Base-by-base conservation (phyloP, 208 protist species). In the Leishmania gerbilli region DNA sequence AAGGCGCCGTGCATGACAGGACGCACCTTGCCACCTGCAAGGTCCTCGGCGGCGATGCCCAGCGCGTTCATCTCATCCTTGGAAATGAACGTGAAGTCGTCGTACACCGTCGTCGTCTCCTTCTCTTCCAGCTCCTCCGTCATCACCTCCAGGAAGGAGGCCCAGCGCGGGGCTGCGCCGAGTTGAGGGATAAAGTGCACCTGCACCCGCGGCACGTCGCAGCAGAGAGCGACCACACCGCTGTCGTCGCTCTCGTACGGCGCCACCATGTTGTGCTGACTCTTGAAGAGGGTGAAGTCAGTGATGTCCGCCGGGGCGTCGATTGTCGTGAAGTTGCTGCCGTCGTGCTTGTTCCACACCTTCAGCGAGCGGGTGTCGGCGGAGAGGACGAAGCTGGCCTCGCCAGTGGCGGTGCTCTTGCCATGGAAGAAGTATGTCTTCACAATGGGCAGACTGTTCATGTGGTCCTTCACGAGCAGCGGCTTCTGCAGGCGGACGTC, bases 1-100 rank as follows among this genome's bases (percentile, higher is more conserved):
- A 99, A 99, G 84, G 95, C 99, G 72, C 99, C 99, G 88, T 99
- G 98, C 98, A 99, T 99, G 80, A 99, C 98, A 11, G 98, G 95
- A 6, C 92, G 93, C 8, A 99, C 89, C 74, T 98, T 94, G 55
- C 91, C 90, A 0, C 95, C 98, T 45, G 98, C 98, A 56, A 99
- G 79, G 42, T 99, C 91, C 79, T 99, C 88, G 19, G 89, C 85
- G 27, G 84, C 85, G 81, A 97, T 88, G 37, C 92, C 91, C 62
- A 98, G 90, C 78, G 89, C 71, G 19, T 98, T 89, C 69, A 99
- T 93, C 78, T 99, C 98, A 31, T 96, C 95, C 56, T 95, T 87
- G 6, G 99, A 98, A 53, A 99, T 91, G 88, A 99, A 99, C 67
- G 99, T 99, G 87, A 97, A 99, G 87, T 99, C 98, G 80, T 99